Base-by-base conservation (phyloP, 1,284 basidiomycete species). In the Anthracocystis walkeri region DNA sequence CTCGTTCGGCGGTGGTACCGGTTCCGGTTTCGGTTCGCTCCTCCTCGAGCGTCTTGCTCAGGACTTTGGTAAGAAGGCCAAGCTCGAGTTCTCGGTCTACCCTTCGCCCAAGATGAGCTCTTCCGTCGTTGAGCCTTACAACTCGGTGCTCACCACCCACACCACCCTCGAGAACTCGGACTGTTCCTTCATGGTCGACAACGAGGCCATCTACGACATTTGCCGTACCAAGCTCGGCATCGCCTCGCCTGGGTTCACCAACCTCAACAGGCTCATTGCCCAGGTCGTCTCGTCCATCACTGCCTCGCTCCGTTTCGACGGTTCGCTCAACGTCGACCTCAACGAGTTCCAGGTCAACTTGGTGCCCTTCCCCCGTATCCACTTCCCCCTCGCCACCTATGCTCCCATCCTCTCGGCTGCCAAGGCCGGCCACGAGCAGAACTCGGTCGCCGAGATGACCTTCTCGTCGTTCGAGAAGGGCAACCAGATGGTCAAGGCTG, bases 331-430 rank as follows among this genome's bases (percentile, higher is more conserved):
- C 87, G 96, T 98, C 82, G 96, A 99, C 87, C 87, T 99, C 80
- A 95, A 93, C 87, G 95, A 99, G 88, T 98, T 99, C 90, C 96
- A 98, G 89, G 97, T 95, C 75, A 97, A 97, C 88, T 88, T 97
- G 86, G 95, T 97, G 63, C 95, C 86, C 60, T 87, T 86, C 86
- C 86, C 86, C 18, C 93, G 96, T 86, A 98, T 98, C 78, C 96
- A 99, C 87, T 98, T 97, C 92, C 95, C 96, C 57, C 90, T 98
- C 72, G 95, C 95, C 63, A 95, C 94, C 66, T 97, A 93, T 86
- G 93, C 96, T 1, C 97, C 96, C 56, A 92, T 99, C 83, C 89
- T 98, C 84, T 96, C 94, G 33, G 88, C 89, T 57, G 88, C 89
- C 77, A 89, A 89, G 87, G 92, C 95, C 27, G 90, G 90, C 82